phyloP scores from a whole-genome alignment of 176 grass and related monocot genomes.

The Oryza glumipatula region DNA sequence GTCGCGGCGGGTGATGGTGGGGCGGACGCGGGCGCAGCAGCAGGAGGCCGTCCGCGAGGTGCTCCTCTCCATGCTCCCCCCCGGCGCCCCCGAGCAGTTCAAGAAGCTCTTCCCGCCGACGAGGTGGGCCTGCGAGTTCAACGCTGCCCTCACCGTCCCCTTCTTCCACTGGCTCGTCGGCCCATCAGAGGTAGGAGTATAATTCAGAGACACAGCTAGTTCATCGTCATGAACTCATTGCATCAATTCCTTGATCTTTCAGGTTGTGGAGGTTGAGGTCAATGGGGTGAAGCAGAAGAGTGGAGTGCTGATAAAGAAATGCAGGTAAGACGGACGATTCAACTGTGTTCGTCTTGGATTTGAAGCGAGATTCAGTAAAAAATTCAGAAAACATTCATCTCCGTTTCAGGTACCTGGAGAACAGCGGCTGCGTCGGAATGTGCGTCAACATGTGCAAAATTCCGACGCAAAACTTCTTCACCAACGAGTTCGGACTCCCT shows the following conservation, averaged over 20 bases:
- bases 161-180: constrained; percentile 96
- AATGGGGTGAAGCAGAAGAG: constrained; percentile 71
- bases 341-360: background rate
- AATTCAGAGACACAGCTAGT: too few species aligned
- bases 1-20: constrained; percentile 76
- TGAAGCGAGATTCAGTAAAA: background rate
- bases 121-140: constrained; percentile 89
- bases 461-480: constrained; percentile 92
- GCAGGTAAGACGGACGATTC: constrained; percentile 34
- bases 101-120: constrained; percentile 77
- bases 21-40: constrained; percentile 74
- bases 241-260: background rate
- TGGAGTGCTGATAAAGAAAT: constrained; percentile 85
- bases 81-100: constrained; percentile 86
- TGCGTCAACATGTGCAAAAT: constrained; percentile 97
- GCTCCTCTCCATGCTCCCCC: constrained; percentile 83
- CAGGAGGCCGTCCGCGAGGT: constrained; percentile 90
- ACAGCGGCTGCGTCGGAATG: constrained; percentile 89
- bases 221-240: too few species aligned
- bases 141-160: constrained; percentile 85
- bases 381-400: background rate
- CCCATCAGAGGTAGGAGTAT: constrained; percentile 59
- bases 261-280: constrained; percentile 81
- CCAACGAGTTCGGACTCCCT: constrained; percentile 87
- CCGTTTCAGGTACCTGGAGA: constrained; percentile 73